Percentiles rank a stretch among this genome's conserved stretches.
These are phyloP conservation scores for Amylocarpus encephaloides DNA, from an alignment of 2,329 filamentous ascomycete genomes.

Conservation along the genomic window DNA sequence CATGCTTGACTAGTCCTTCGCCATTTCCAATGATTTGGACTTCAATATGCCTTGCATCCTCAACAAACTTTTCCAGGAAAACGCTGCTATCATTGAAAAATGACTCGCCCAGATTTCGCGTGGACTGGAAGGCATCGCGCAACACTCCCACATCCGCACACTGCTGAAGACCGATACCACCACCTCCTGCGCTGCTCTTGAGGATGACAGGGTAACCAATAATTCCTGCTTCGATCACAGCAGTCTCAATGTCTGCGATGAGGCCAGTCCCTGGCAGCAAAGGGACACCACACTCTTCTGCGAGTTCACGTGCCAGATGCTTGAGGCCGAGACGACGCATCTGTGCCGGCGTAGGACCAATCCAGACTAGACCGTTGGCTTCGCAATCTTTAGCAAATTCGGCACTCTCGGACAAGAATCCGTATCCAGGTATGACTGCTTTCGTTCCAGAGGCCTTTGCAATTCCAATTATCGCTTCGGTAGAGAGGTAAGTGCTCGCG, in stretches of 20 bases:
- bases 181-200: constrained; percentile 39
- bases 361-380: constrained; percentile 50
- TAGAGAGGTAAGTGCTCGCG: constrained; percentile 11
- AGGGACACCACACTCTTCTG: constrained; percentile 60
- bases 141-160: constrained; percentile 45
- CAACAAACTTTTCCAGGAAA: constrained; percentile 45
- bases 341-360: constrained; percentile 43
- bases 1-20: constrained; percentile 46
- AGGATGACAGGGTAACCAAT: constrained; percentile 32
- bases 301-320: constrained; percentile 51
- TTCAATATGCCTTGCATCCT: constrained; percentile 55
- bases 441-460: constrained; percentile 31
- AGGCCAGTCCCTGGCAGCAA: constrained; percentile 65
- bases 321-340: constrained; percentile 31
- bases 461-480: constrained; percentile 8
- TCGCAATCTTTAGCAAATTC: constrained; percentile 50
- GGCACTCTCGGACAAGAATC: constrained; percentile 58
- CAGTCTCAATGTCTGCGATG: constrained; percentile 48
- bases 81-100: constrained; percentile 48
- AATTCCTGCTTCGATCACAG: constrained; percentile 25
- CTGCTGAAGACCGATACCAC: constrained; percentile 56
- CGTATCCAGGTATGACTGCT: constrained; percentile 61
- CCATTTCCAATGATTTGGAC: constrained; percentile 62
- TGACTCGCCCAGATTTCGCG: constrained; percentile 35
- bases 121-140: constrained; percentile 41